A percentile compares a stretch with the other conserved stretches of the same genome.
phyloP scores from a whole-genome alignment of 805 yeast species.

The Zygoascus flipseniorum region DNA sequence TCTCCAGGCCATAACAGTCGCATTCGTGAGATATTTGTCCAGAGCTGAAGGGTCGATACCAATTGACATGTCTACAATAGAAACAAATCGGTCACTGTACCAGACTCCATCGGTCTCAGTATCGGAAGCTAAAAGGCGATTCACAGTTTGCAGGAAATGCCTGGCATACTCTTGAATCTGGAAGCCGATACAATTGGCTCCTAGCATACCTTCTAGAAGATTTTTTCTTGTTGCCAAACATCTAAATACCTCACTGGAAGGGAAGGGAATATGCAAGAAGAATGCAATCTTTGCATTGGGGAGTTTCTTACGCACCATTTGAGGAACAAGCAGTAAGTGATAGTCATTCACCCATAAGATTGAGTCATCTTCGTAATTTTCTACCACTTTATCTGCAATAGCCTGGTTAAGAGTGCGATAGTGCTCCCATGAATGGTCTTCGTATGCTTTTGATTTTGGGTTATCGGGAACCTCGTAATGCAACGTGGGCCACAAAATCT shows the following conservation, averaged over 20 bases:
- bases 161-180: conserved; percentile 91
- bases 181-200: conserved; percentile 80
- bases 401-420: conserved; percentile 67
- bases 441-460: conserved; percentile 88
- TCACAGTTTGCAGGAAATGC: conserved; percentile 88
- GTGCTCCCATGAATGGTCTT: conserved; percentile 89
- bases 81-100: conserved; percentile 33
- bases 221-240: conserved; percentile 82
- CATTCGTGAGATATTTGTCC: conserved; percentile 37
- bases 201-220: conserved; percentile 73
- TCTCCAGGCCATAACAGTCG: conserved; percentile 20
- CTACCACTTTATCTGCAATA: conserved; percentile 69
- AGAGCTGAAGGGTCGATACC: conserved; percentile 41
- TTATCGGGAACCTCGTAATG: conserved; percentile 93
- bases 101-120: conserved; percentile 81
- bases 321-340: conserved; percentile 79
- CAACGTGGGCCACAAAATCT: conserved; percentile 92
- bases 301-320: conserved; percentile 63
- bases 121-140: conserved; percentile 75
- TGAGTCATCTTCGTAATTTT: conserved; percentile 60
- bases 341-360: conserved; percentile 91
- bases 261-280: conserved; percentile 89
- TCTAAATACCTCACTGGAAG: conserved; percentile 89
- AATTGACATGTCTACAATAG: conserved; percentile 30
- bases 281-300: conserved; percentile 87